These are phyloP conservation scores for Kodamaea sp. DNA, from an alignment of 1,139 yeast genomes.

Conservation along the genomic window DNA sequence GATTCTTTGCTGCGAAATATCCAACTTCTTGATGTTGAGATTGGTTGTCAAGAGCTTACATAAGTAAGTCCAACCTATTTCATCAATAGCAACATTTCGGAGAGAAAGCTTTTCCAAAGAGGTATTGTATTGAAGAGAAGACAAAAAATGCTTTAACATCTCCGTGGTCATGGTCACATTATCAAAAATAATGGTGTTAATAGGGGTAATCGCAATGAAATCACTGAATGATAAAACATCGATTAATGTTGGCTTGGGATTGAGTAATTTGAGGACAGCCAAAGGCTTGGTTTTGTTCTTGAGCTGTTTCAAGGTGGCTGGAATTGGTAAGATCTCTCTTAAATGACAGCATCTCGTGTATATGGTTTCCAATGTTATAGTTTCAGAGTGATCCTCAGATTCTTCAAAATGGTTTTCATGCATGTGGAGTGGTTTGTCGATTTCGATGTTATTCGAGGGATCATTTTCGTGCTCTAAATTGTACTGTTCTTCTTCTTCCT, in stretches of 20 bases:
- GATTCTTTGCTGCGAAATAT: slow-evolving; percentile 74
- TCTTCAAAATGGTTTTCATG: slow-evolving; percentile 64
- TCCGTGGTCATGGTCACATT: slow-evolving; percentile 78
- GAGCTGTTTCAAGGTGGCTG: slow-evolving; percentile 84
- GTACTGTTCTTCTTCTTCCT: slow-evolving; percentile 15
- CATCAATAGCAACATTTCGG: slow-evolving; percentile 75
- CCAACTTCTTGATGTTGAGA: slow-evolving; percentile 62
- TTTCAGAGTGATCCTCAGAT: slow-evolving; percentile 13
- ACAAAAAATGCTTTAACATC: slow-evolving; percentile 71
- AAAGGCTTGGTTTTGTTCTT: slow-evolving; percentile 75
- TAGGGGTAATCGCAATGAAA: slow-evolving; percentile 81
- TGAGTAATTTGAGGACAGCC: slow-evolving; percentile 73
- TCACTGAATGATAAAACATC: slow-evolving; percentile 88
- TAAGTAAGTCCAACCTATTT: slow-evolving; percentile 68
- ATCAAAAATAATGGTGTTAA: slow-evolving; percentile 76
- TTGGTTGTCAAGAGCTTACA: slow-evolving; percentile 71
- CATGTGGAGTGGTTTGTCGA: slow-evolving; percentile 63
- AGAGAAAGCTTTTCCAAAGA: slow-evolving; percentile 70
- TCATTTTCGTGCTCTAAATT: slow-evolving; percentile 25
- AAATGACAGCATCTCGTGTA: slow-evolving; percentile 93
- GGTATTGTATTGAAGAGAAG: slow-evolving; percentile 60
- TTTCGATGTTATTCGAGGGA: slow-evolving; percentile 25
- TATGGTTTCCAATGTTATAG: slow-evolving; percentile 64
- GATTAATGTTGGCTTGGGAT: slow-evolving; percentile 88
- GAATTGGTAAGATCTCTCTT: slow-evolving; percentile 89